Base-by-base conservation (phyloP, 257 asterid species). In the Parsonsia alboflavescens region DNA sequence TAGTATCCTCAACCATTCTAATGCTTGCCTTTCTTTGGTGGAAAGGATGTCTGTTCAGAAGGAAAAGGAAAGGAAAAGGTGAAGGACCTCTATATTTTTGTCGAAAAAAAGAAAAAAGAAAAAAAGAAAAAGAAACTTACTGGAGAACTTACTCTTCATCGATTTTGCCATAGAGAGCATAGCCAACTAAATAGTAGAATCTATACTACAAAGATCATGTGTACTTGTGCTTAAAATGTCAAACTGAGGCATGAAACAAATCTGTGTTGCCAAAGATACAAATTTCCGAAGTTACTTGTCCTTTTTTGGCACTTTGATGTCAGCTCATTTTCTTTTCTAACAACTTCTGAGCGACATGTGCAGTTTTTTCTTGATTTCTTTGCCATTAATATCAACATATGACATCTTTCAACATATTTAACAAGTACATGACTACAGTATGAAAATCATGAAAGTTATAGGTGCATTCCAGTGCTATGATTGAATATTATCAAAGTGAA, bases 21-120 rank as follows among this genome's bases (percentile, higher is more conserved):
- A 59, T 82, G 7, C 56, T 88, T 72, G 86, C 85, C 72, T 24
- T 87, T 56, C 84, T 90, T 73, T 86, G 92, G 95, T 88, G 95
- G 96, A 92, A 84, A 86, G 74, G 90, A 36, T 73, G 66, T 82
- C 71, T 86, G 19, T 73, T 65, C 26, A 77, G 86, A 71, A 77
- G 88, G 81, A 86, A 82, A 82, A 74, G 72, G 48, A 48, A 70
- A 67, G 83, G 80, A 70, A 81, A 83, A 79, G 96, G 96, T 91
- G 49, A 76, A 13, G 49, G 49, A 26, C 69, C 41, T 44, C 22
- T 9, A 17, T 44, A 2, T 28, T 19, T 73, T 24, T 13, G 16
- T 71, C 42, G 15, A 39, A 36, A 17, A 33, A 30, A 50, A 73
- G 22, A 30, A 26, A 36, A 62, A 28, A 9, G 28, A 2, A 13